Percentiles rank a stretch among this genome's conserved stretches.
Conservation (phyloP, 1,139 yeast genomes). For the Candida tetrigidarum region DNA sequence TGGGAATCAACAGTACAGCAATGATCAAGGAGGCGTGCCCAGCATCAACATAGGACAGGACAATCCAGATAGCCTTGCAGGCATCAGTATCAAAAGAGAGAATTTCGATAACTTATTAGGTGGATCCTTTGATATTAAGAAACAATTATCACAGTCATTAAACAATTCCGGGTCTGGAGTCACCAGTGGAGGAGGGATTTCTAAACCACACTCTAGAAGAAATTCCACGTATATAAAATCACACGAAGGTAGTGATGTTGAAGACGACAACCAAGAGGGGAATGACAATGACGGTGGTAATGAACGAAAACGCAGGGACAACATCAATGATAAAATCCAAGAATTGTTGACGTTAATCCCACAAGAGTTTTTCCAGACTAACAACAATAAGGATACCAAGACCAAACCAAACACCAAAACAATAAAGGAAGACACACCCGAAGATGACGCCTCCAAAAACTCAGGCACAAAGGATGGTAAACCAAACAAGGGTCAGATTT, state of each 20-base stretch:
- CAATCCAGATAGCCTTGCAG: constrained; percentile 20
- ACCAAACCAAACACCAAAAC: constrained; percentile 8
- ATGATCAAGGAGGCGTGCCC: background rate
- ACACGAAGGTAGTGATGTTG: constrained; percentile 34
- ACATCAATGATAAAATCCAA: constrained; percentile 86
- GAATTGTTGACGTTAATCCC: constrained; percentile 79
- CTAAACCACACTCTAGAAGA: constrained; percentile 46
- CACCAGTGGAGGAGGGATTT: constrained; percentile 32
- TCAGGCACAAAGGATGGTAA: constrained; percentile 84
- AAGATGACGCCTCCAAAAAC: constrained; percentile 36
- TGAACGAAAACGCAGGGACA: constrained; percentile 79
- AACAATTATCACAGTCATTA: constrained; percentile 47
- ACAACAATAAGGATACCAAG: constrained; percentile 8
- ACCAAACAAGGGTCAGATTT: constrained; percentile 91
- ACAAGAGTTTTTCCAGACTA: constrained; percentile 48
- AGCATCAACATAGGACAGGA: constrained; percentile 1
- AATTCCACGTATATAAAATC: constrained; percentile 37
- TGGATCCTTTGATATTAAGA: constrained; percentile 42
- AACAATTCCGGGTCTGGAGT: constrained; percentile 7
- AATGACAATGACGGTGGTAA: constrained; percentile 47
- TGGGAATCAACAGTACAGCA: constrained; percentile 1
- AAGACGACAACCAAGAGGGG: constrained; percentile 33
- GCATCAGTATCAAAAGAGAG: constrained; percentile 33
- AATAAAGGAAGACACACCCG: constrained; percentile 10
- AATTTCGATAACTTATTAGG: constrained; percentile 33